phyloP scores from a whole-genome alignment of 352 stramenopile genomes.

The Aphanomyces cochlioides region DNA sequence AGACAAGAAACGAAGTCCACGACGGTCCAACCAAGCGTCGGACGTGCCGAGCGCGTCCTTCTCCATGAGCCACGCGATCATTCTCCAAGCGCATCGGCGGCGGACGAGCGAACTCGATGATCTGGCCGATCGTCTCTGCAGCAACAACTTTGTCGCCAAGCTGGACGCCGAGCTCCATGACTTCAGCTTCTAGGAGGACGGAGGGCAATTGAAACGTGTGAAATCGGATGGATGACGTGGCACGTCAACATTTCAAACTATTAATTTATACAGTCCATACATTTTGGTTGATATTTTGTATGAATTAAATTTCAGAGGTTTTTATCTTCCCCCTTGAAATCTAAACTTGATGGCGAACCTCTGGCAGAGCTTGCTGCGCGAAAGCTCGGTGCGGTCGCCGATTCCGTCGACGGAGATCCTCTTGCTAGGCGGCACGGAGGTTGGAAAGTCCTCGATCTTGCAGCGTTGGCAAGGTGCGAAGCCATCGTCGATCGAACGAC shows the following conservation, averaged over 20 bases:
- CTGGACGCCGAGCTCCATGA: background rate
- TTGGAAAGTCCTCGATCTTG: slow-evolving; percentile 67
- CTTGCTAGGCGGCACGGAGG: slow-evolving; percentile 65
- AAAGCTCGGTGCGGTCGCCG: slow-evolving; percentile 72
- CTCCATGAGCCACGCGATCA: background rate
- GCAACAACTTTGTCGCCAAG: background rate
- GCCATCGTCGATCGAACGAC: slow-evolving; percentile 29
- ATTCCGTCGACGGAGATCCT: slow-evolving; percentile 64
- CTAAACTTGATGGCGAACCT: slow-evolving; percentile 40
- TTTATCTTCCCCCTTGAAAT: slow-evolving; percentile 7
- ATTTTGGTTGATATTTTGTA: no score
- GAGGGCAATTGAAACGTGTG: slow-evolving; percentile 9
- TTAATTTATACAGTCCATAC: no score
- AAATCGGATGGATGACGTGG: background rate
- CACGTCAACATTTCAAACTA: no score
- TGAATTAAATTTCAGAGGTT: background rate
- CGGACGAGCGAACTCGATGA: slow-evolving; percentile 1
- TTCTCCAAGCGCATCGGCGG: slow-evolving; percentile 5
- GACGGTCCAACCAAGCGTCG: no score
- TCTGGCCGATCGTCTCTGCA: background rate
- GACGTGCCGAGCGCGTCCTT: background rate
- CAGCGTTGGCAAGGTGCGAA: slow-evolving; percentile 23
- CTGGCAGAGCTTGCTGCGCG: slow-evolving; percentile 81
- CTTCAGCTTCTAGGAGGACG: background rate
- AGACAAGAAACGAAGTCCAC: no score